Base-by-base conservation (phyloP, 306 rosid species). In the Rosa chinensis region DNA sequence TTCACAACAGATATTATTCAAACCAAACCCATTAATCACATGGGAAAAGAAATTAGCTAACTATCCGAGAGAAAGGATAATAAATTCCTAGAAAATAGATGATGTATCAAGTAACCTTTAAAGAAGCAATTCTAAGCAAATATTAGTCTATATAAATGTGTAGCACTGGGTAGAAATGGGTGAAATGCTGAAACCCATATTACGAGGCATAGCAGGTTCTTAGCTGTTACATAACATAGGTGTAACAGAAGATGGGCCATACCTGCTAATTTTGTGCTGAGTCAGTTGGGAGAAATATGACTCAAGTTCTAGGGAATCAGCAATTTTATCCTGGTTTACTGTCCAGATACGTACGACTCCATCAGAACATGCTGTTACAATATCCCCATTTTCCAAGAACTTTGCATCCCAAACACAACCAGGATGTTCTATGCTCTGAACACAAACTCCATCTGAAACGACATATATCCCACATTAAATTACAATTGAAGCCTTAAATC, bases 391-490 rank as follows among this genome's bases (percentile, higher is more conserved):
- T 85, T 89, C 99, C 90, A 95, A 75, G 89, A 95, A 95, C 80
- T 95, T 95, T 73, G 88, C 89, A 84, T 95, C 98, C 99, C 99
- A 95, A 82, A 95, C 92, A 52, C 99, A 95, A 75, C 98, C 99
- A 76, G 99, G 99, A 90, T 95, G 98, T 81, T 91, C 99, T 82
- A 95, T 91, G 85, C 97, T 90, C 85, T 95, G 98, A 72, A 91
- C 90, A 81, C 99, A 95, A 79, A 79, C 86, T 61, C 98, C 99
- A 85, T 95, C 98, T 95, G 88, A 75, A 79, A 84, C 68, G 48
- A 81, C 49, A 77, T n/a, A 59, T 39, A 66, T 66, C 3, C 48
- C 71, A 55, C 9, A 61, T 71, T 63, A 52, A 53, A 8, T n/a
- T 47, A 50, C 47, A 77, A 11, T 25, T 53, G 40, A 35, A 56